Conservation (phyloP, 768 basidiomycete genomes). For the Pulveroboletus ravenelii region DNA sequence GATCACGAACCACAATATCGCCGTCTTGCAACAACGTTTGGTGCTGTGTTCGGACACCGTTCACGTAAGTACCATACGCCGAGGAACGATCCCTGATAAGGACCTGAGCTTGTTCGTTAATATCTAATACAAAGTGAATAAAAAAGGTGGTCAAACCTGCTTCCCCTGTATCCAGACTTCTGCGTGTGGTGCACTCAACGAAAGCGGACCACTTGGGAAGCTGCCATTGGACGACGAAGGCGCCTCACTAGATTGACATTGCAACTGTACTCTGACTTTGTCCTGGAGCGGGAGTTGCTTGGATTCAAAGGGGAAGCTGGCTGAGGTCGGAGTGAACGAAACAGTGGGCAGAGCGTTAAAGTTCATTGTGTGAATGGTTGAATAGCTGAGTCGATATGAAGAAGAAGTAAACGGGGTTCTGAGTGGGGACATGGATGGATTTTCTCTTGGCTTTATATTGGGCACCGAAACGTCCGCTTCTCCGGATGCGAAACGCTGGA, state of each 20-base stretch:
- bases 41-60: slow-evolving; percentile 37
- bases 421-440: not conserved
- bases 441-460: slow-evolving; percentile 19
- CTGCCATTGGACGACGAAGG: slow-evolving; percentile 35
- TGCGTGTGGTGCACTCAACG: slow-evolving; percentile 41
- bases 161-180: slow-evolving; percentile 44
- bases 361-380: slow-evolving; percentile 15
- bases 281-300: slow-evolving; percentile 34
- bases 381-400: not conserved
- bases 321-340: slow-evolving; percentile 31
- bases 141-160: slow-evolving; percentile 30
- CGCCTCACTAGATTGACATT: slow-evolving; percentile 26
- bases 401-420: not conserved
- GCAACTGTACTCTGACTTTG: slow-evolving; percentile 31
- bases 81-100: slow-evolving; percentile 45
- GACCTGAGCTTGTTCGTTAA: slow-evolving; percentile 30
- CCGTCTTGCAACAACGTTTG: slow-evolving; percentile 37
- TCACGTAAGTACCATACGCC: slow-evolving; percentile 46
- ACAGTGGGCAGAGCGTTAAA: slow-evolving; percentile 28
- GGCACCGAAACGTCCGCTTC: slow-evolving; percentile 3
- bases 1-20: slow-evolving; percentile 40
- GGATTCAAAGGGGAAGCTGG: slow-evolving; percentile 35
- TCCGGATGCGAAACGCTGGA: slow-evolving; percentile 1
- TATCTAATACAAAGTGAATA: not conserved
- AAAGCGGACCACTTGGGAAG: slow-evolving; percentile 37